A percentile compares a stretch with the other conserved stretches of the same genome.
phyloP scores from a whole-genome alignment of 495 filamentous ascomycete species.

The Xylaria acuta region DNA sequence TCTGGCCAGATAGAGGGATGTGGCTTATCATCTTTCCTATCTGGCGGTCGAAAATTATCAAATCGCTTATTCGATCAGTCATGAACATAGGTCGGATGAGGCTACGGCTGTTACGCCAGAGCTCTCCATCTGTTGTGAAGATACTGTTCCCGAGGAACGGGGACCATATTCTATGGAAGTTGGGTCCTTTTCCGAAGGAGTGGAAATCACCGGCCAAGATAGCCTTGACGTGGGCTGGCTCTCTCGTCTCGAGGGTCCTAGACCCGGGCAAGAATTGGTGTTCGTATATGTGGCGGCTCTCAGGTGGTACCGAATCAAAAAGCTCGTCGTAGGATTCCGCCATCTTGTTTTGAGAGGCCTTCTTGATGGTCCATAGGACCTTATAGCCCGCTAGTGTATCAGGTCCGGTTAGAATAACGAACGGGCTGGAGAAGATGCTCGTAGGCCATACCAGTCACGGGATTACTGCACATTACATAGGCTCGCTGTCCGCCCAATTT shows the following conservation, averaged over 20 bases:
- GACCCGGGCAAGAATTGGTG: slow-evolving; percentile 38
- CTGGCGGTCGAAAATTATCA: slow-evolving; percentile 57
- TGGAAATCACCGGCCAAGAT: slow-evolving; percentile 62
- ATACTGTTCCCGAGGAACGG: slow-evolving; percentile 65
- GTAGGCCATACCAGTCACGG: slow-evolving; percentile 15
- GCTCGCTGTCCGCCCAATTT: slow-evolving; percentile 19
- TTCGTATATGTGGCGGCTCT: slow-evolving; percentile 49
- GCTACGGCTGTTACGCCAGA: slow-evolving; percentile 59
- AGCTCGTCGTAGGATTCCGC: slow-evolving; percentile 41
- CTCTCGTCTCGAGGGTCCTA: slow-evolving; percentile 57
- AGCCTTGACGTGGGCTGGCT: slow-evolving; percentile 65
- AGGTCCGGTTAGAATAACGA: not conserved
- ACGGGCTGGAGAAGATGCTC: not conserved
- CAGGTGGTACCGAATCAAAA: slow-evolving; percentile 40
- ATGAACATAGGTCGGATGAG: slow-evolving; percentile 65
- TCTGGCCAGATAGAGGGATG: slow-evolving; percentile 44
- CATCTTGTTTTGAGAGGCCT: slow-evolving; percentile 38
- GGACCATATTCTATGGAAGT: slow-evolving; percentile 57
- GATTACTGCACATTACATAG: slow-evolving; percentile 10
- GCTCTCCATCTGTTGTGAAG: slow-evolving; percentile 63
- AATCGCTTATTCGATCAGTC: slow-evolving; percentile 56
- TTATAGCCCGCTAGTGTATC: not conserved
- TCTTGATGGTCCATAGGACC: slow-evolving; percentile 27
- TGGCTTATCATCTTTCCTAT: slow-evolving; percentile 28
- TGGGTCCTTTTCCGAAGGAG: slow-evolving; percentile 62